phyloP scores from a whole-genome alignment of 2,329 filamentous ascomycete species.

The Fusarium lyarnte region DNA sequence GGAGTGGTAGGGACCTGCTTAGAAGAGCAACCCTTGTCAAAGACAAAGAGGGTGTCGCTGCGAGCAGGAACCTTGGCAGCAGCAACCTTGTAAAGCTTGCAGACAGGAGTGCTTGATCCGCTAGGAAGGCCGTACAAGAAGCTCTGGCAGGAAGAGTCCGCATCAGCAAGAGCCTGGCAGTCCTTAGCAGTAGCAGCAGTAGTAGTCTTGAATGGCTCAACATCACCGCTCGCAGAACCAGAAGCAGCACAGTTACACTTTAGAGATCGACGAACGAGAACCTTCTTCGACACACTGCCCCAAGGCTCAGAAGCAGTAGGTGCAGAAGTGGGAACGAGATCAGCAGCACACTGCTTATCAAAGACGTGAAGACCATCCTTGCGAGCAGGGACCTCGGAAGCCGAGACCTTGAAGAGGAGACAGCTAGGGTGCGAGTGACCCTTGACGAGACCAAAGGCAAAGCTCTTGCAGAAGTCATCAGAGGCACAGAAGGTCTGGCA shows the following conservation, averaged over 20 bases:
- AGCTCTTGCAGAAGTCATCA: neutral
- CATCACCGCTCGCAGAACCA: neutral
- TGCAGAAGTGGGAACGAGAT: neutral
- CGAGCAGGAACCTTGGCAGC: conserved; percentile 3
- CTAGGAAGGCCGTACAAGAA: conserved; percentile 1
- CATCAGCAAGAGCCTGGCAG: neutral
- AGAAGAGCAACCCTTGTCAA: neutral
- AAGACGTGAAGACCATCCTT: conserved; percentile 9
- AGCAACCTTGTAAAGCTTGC: conserved; percentile 13
- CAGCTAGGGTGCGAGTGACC: neutral
- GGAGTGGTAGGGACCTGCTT: conserved; percentile 3
- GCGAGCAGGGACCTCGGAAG: neutral
- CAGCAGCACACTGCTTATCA: neutral
- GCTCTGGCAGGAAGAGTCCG: conserved; percentile 1
- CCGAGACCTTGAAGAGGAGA: neutral
- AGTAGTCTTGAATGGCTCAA: neutral
- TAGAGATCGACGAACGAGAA: neutral
- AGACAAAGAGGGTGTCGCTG: neutral
- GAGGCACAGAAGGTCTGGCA: conserved; percentile 6
- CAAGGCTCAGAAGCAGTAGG: conserved; percentile 5
- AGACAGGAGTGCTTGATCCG: neutral
- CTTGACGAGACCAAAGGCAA: conserved; percentile 4
- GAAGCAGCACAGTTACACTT: conserved; percentile 14
- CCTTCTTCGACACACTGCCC: neutral
- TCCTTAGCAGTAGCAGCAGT: conserved; percentile 8